phyloP scores from a whole-genome alignment of 2,329 filamentous ascomycete genomes.

The Mycogone perniciosa region DNA sequence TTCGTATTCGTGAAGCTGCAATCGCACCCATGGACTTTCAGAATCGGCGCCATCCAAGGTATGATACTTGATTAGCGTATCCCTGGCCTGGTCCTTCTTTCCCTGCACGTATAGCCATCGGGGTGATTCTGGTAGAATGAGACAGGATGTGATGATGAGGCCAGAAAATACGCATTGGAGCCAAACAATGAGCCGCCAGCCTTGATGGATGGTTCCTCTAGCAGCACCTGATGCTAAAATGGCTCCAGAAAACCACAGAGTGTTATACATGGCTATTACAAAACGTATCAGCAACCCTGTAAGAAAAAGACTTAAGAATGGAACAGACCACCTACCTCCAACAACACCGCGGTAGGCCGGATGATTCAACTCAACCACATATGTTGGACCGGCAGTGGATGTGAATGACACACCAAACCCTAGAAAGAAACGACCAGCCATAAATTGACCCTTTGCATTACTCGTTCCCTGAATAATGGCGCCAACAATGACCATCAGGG shows the following conservation, averaged over 20 bases:
- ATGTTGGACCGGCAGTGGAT: conserved; percentile 20
- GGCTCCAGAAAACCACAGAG: conserved; percentile 40
- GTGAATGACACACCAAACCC: conserved; percentile 45
- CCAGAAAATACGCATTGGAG: conserved; percentile 39
- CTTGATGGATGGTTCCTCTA: conserved; percentile 35
- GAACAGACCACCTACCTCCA: conserved; percentile 19
- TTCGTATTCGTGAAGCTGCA: conserved; percentile 39
- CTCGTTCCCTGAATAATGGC: conserved; percentile 41
- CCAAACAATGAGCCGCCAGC: conserved; percentile 36
- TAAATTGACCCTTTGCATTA: conserved; percentile 34
- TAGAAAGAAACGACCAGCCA: conserved; percentile 54
- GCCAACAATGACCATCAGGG: conserved; percentile 39
- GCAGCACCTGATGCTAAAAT: conserved; percentile 46
- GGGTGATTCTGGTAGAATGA: conserved; percentile 37
- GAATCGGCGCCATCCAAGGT: conserved; percentile 33
- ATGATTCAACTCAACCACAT: conserved; percentile 42
- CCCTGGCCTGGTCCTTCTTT: conserved; percentile 29
- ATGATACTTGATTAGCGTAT: conserved; percentile 34
- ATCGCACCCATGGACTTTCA: conserved; percentile 38
- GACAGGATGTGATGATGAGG: conserved; percentile 29
- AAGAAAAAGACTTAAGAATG: not conserved
- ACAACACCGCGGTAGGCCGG: conserved; percentile 40
- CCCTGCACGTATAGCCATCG: conserved; percentile 36
- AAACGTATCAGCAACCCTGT: not conserved
- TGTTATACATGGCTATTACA: conserved; percentile 31